Base-by-base conservation (phyloP, 768 basidiomycete species). In the Pleurotus pulmonarius region DNA sequence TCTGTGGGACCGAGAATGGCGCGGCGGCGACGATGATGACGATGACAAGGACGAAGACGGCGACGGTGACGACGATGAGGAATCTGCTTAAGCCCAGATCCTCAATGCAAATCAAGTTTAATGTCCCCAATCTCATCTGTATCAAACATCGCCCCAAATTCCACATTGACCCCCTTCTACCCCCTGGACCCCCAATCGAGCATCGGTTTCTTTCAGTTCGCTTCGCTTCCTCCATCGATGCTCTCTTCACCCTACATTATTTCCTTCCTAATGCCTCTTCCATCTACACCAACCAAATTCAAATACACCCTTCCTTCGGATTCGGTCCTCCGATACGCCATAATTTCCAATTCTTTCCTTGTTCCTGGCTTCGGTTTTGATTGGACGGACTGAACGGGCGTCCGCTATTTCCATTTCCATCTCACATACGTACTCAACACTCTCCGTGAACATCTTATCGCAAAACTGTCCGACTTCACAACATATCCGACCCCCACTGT, bases 1-100 rank as follows among this genome's bases (percentile, higher is more conserved):
- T 25, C 73, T 86, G 16, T 94, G 92, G 92, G 90, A 93, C 65
- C 80, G 88, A 41, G 83, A 86, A 59, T 94, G 92, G 92, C 84
- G 83, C 41, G 90, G 92, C 13, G 92, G 90, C 0, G 76, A 81
- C 54, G 77, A 78, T 48, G 76, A 73, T 54, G 69, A 73, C 34
- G 79, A 70, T 46, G 75, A 71, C 25, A 71, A 72, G 3, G 76
- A 78, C 51, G 78, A 76, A 11, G 78, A 72, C 2, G 78, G 77
- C 1, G 80, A 81, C 1, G 80, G 77, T 1, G 81, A 79, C 3
- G 78, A 76, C 6, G 51, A 53, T 18, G 51, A 53, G 22, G 51
- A 53, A 15, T 53, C 51, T 15, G 51, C 51, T 6, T 53, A 53
- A 53, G 24, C 51, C 38, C 29, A 24, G 24, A 41, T 8, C 49